phyloP scores from a whole-genome alignment of 495 filamentous ascomycete genomes.

The Neurospora sp. region DNA sequence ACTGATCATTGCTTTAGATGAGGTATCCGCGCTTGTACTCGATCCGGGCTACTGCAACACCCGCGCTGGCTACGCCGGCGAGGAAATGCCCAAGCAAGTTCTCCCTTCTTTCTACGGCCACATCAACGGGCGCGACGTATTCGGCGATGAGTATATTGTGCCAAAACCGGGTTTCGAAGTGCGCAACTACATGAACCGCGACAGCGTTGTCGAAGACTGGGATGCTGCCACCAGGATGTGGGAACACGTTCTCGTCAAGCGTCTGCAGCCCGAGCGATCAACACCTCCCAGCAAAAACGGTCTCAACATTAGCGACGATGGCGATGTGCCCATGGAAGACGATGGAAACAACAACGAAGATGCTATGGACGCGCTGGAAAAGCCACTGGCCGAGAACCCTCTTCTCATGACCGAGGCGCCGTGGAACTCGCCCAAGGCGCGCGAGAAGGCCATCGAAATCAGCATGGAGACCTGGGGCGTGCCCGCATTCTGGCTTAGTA shows the following conservation, averaged over 20 bases:
- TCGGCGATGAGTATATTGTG: slow-evolving; percentile 77
- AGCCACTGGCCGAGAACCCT: slow-evolving; percentile 76
- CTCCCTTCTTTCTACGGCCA: slow-evolving; percentile 74
- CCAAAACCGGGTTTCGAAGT: slow-evolving; percentile 68
- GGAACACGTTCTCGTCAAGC: slow-evolving; percentile 64
- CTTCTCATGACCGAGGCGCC: slow-evolving; percentile 89
- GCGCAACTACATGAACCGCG: slow-evolving; percentile 78
- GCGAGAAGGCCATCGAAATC: slow-evolving; percentile 88
- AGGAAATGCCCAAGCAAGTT: slow-evolving; percentile 92
- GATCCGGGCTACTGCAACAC: slow-evolving; percentile 85
- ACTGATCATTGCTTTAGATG: slow-evolving; percentile 47
- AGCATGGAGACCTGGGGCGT: slow-evolving; percentile 92
- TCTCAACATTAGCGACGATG: slow-evolving; percentile 42
- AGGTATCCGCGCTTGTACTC: slow-evolving; percentile 92
- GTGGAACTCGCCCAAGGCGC: slow-evolving; percentile 78
- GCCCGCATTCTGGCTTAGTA: slow-evolving; percentile 83
- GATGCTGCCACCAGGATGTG: slow-evolving; percentile 81
- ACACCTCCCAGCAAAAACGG: slow-evolving; percentile 61
- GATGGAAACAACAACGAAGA: slow-evolving; percentile 47
- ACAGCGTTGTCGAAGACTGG: slow-evolving; percentile 94
- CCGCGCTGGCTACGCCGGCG: slow-evolving; percentile 92
- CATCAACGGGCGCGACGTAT: slow-evolving; percentile 50
- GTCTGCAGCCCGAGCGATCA: slow-evolving; percentile 62
- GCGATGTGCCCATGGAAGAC: slow-evolving; percentile 45
- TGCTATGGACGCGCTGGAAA: slow-evolving; percentile 55